Conservation (phyloP, 202 grass and related monocot genomes). For the Saccharum hybrid region DNA sequence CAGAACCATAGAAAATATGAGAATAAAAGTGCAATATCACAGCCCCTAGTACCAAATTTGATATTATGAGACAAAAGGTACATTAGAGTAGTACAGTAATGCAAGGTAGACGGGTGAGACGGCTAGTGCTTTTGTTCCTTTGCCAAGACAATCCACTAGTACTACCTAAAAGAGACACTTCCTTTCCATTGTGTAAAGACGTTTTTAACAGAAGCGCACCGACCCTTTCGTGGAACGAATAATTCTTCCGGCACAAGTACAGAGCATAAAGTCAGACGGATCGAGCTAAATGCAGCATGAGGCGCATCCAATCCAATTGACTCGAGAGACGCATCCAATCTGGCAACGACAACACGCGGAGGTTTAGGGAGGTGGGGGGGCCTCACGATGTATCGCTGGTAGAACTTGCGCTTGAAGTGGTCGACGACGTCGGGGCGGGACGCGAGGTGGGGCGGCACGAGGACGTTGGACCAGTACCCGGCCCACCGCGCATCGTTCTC, state of each 20-base stretch:
- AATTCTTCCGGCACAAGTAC: conserved; percentile 8
- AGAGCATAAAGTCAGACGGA: conserved; percentile 5
- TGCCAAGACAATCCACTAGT: conserved; percentile 6
- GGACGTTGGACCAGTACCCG: conserved; percentile 92
- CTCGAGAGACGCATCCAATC: conserved; percentile 23
- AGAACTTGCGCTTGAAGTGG: conserved; percentile 97
- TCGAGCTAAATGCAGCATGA: conserved; percentile 12
- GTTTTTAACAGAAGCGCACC: conserved; percentile 17
- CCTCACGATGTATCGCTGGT: conserved; percentile 82
- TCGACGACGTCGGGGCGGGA: conserved; percentile 74
- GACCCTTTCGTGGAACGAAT: not conserved
- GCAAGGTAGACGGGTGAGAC: not conserved
- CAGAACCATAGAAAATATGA: not conserved
- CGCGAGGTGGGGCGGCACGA: conserved; percentile 85
- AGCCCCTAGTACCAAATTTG: conserved; percentile 8
- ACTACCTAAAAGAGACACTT: conserved; percentile 15
- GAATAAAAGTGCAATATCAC: not conserved
- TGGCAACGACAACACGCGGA: not conserved
- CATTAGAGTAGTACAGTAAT: not conserved
- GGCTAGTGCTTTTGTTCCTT: not conserved
- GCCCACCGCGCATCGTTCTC: conserved; percentile 84
- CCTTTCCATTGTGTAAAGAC: conserved; percentile 8
- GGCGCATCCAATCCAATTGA: conserved; percentile 3
- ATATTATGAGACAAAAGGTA: too few relatives aligned
- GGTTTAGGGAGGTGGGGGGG: not conserved